Base-by-base conservation (phyloP, 129 eudicot species). In the Arctium minus region DNA sequence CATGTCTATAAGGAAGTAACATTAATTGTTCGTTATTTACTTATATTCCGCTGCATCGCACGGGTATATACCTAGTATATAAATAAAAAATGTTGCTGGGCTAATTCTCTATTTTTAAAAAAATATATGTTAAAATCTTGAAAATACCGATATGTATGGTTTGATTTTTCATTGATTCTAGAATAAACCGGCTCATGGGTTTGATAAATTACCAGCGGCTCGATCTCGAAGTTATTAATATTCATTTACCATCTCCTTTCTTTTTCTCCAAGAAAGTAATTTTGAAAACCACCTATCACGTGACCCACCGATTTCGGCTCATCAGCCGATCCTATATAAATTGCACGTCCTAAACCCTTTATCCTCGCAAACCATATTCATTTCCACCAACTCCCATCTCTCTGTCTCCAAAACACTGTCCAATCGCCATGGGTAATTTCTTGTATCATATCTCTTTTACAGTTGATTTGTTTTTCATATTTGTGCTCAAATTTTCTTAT, bases 241-340 rank as follows among this genome's bases (percentile, higher is more conserved):
- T 6, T 75, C 15, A 2, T 27, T 11, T 6, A 36, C 30, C 1
- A 44, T 46, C 9, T 13, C 11, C 1, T 83, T 77, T 78, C 92
- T 89, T 89, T 86, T 81, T 74, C 29, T 75, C 82, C 88, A 89
- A 80, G 86, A 48, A 33, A 75, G 42, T 29, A 13, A 17, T 79
- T 60, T 69, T 1, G 77, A 78, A 73, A 40, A 76, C 83, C 82
- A 80, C 75, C 81, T 42, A 50, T 85, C 38, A 35, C 74, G 72
- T 72, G 44, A 72, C 77, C 85, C 84, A 77, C 72, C 81, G 35
- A 77, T 68, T 84, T 77, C 60, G 29, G 13, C 79, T 39, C 30
- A 80, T 36, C 65, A 72, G 8, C 79, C 48, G 33, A 31, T 33
- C 70, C 36, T 65, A 70, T 86, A 39, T 64, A 73, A 74, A 53